These are phyloP conservation scores for Tuber magnatum DNA, from an alignment of 495 filamentous ascomycete species.

Conservation along the genomic window DNA sequence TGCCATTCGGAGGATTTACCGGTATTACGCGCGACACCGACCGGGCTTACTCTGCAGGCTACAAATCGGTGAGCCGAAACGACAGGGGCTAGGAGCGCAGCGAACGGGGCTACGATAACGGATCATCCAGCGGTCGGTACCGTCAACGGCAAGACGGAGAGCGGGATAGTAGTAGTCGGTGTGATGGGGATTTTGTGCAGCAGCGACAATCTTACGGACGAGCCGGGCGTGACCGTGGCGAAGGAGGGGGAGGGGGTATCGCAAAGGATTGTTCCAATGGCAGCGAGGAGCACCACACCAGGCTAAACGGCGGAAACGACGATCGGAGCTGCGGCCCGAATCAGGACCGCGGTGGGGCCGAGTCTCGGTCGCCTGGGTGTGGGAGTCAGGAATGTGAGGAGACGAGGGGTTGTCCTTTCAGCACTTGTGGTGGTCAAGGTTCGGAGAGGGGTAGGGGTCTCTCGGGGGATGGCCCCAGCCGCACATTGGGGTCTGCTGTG, in stretches of 20 bases:
- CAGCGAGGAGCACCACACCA: background rate
- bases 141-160: constrained; percentile 9
- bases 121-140: constrained; percentile 10
- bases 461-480: background rate
- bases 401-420: background rate
- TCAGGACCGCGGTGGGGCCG: background rate
- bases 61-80: background rate
- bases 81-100: background rate
- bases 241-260: constrained; percentile 2
- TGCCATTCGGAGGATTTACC: constrained; percentile 35
- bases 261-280: constrained; percentile 1
- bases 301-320: background rate
- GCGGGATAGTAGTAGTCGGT: constrained; percentile 8
- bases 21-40: constrained; percentile 32
- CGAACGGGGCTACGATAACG: background rate
- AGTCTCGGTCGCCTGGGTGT: background rate
- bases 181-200: background rate
- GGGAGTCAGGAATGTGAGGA: background rate
- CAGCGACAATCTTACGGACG: background rate
- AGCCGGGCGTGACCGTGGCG: background rate
- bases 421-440: background rate
- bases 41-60: constrained; percentile 24
- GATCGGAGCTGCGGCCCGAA: background rate
- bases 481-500: constrained; percentile 14
- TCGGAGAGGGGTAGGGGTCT: background rate